Evolutionary conservation across 306 rosid species (phyloP).

Genomic region (Cucurbita pepo): DNA sequence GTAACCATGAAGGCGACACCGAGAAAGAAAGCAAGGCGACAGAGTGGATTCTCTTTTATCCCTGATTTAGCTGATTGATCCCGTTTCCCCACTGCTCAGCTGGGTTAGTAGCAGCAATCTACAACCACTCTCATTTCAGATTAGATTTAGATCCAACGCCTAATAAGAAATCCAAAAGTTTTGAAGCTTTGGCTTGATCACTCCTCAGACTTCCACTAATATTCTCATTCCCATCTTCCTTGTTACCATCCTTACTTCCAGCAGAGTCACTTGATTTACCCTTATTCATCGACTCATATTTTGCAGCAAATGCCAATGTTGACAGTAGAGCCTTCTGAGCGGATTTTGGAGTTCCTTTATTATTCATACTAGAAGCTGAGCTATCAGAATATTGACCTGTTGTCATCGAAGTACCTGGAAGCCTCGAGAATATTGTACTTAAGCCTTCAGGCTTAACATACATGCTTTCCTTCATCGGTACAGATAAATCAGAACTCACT

Average conservation of each 20-base stretch:
- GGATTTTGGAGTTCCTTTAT: conserved; percentile 26
- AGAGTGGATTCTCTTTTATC: background rate
- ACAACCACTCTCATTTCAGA: background rate
- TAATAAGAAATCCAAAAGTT: conserved; percentile 17
- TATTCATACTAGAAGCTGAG: conserved; percentile 21
- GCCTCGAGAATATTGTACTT: conserved; percentile 11
- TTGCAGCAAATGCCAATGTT: conserved; percentile 60
- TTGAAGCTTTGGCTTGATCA: conserved; percentile 11
- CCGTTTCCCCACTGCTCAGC: background rate
- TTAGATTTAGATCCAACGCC: conserved; percentile 5
- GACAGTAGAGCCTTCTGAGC: conserved; percentile 46
- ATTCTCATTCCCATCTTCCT: conserved; percentile 5
- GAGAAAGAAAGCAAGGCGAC: background rate
- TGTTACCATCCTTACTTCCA: background rate
- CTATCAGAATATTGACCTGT: conserved; percentile 23
- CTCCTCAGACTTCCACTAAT: conserved; percentile 10
- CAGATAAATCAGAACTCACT: conserved; percentile 8
- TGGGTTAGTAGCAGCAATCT: background rate
- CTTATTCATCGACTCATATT: conserved; percentile 34
- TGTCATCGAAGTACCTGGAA: conserved; percentile 18
- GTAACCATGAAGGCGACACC: background rate
- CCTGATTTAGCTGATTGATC: background rate
- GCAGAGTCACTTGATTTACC: conserved; percentile 11
- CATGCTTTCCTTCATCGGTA: conserved; percentile 10
- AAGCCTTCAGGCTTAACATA: conserved; percentile 19